Conservation (phyloP, 108 stramenopile species). For the Halocafeteria seosinensis region DNA sequence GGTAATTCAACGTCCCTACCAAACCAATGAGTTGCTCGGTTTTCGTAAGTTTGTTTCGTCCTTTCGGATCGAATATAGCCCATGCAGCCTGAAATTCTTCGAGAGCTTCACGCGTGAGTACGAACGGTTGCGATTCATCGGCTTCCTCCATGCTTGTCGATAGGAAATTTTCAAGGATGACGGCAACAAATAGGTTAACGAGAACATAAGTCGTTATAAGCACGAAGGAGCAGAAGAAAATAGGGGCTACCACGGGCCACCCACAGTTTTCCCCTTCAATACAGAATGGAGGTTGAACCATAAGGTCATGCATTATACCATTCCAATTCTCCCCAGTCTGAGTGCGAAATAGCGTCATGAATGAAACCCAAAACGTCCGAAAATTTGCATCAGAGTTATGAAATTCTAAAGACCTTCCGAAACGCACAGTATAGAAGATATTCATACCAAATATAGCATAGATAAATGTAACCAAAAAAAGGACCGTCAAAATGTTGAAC, state of each 20-base stretch:
- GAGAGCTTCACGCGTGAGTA: no score
- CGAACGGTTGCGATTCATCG: no score
- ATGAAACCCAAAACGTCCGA: slow-evolving; percentile 5
- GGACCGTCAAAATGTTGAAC: slow-evolving; percentile 15
- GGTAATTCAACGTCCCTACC: no score
- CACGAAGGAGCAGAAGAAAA: slow-evolving; percentile 8
- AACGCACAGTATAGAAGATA: slow-evolving; percentile 11
- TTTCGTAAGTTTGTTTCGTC: no score
- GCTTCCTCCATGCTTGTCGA: no score
- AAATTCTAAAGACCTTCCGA: slow-evolving; percentile 12
- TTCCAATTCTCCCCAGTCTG: slow-evolving; percentile 25
- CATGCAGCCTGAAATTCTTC: no score
- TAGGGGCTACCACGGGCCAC: background rate
- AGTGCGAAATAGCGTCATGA: slow-evolving; percentile 14
- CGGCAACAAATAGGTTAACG: slow-evolving; percentile 11
- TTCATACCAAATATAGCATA: slow-evolving; percentile 23
- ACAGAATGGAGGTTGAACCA: background rate
- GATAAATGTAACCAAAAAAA: slow-evolving; percentile 20
- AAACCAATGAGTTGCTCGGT: no score
- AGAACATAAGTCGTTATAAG: slow-evolving; percentile 8
- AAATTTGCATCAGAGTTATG: slow-evolving; percentile 13
- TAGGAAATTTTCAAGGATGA: slow-evolving; percentile 14
- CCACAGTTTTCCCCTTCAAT: background rate
- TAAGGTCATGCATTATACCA: slow-evolving; percentile 17
- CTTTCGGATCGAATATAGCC: no score